Evolutionary conservation across 1,139 yeast species (phyloP), one percentile per base, ranked within the genome.

Genomic region (Geotrichum candidum): DNA sequence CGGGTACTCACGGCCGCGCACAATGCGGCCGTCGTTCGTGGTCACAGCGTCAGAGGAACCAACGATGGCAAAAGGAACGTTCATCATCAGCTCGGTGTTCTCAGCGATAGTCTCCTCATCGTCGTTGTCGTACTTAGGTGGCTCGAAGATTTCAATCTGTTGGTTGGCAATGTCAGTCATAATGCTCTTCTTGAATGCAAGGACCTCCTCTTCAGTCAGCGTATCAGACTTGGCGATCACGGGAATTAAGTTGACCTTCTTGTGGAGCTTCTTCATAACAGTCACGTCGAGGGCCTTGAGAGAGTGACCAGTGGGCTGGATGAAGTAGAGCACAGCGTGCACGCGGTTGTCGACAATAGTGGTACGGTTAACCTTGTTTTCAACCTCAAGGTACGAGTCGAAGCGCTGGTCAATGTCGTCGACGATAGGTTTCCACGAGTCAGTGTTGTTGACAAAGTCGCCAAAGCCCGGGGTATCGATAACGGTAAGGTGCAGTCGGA

Each of bases 231-330:
- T 94, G 67, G 99, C 95, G 76, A 95, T 90, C 57, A 94, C 84
- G 56, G 99, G 99, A 67, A 94, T 90, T 74, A 94, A 81, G 74
- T 94, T 94, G 65, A 94, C 97, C 76, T 90, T 91, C 73, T 87
- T 87, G 78, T 91, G 96, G 64, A 94, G 84, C 74, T 86, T 85
- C 73, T 87, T 87, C 94, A 94, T 90, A 70, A 91, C 88, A 64
- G 85, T 86, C 67, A 94, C 86, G 74, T 95, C 99, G 72, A 95
- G 81, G 23, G 97, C 86, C 74, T 87, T 89, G 74, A 94, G 83
- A 51, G 91, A 85, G 76, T 94, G 99, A 63, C 97, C 99, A 29
- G 98, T 92, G 70, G 98, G 99, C 77, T 92, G 98, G 71, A 95
- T 89, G 70, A 95, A 88, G 81, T 92, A 92, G 76, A 92, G 83